phyloP scores from a whole-genome alignment of 2,329 filamentous ascomycete species.

The Cyphellophora europaea region DNA sequence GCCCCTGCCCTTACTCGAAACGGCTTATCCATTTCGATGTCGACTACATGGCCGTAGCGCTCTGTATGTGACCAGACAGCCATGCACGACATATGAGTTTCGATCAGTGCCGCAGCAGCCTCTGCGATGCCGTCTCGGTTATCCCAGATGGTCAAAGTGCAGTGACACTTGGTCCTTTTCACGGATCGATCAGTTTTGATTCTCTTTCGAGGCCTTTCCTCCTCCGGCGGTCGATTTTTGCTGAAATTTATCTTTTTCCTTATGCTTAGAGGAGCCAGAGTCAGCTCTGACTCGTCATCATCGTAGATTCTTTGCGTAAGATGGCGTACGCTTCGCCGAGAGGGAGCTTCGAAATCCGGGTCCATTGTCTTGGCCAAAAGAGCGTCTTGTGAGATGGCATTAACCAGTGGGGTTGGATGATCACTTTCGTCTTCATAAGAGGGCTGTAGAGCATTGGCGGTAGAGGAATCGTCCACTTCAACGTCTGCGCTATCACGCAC shows the following conservation, averaged over 20 bases:
- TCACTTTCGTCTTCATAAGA: not conserved
- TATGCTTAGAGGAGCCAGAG: constrained; percentile 13
- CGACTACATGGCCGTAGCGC: constrained; percentile 11
- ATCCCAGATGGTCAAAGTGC: constrained; percentile 18
- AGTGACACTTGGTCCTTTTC: constrained; percentile 10
- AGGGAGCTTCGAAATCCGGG: not conserved
- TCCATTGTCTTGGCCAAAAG: constrained; percentile 1
- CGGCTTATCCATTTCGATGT: constrained; percentile 14
- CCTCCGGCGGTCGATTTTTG: constrained; percentile 5
- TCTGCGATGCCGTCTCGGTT: constrained; percentile 11
- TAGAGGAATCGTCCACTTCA: not conserved
- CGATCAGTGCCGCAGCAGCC: not conserved
- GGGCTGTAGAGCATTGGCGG: not conserved
- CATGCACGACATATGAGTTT: constrained; percentile 2
- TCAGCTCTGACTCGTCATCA: constrained; percentile 9
- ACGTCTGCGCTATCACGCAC: not conserved
- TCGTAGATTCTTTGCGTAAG: constrained; percentile 7
- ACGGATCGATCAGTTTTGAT: constrained; percentile 6
- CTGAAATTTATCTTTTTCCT: constrained; percentile 18
- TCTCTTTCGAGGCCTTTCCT: constrained; percentile 9
- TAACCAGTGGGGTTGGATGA: not conserved
- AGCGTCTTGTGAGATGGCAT: not conserved
- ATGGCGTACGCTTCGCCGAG: constrained; percentile 9
- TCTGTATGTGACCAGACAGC: constrained; percentile 6
- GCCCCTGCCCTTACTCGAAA: constrained; percentile 15